Evolutionary conservation across 1,284 basidiomycete species (phyloP), one percentile per base, ranked within the genome.

Genomic region (Peniophora sp.): DNA sequence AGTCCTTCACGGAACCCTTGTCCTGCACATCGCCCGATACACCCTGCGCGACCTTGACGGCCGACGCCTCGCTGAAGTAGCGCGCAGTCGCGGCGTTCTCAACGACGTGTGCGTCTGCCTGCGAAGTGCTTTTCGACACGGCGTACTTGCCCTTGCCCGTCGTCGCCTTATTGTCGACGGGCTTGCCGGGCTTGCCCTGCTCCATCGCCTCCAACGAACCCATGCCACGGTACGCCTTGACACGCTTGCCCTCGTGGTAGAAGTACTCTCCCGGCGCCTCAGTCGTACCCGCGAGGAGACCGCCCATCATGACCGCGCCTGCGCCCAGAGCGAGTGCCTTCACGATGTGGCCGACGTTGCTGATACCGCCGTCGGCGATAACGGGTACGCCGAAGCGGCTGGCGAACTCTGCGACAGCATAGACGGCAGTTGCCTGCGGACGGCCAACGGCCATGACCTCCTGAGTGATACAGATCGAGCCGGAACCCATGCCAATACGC

Each of bases 361-460:
- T 73, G 60, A 99, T 88, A 51, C 97, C 96, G 51, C 96, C 96
- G 65, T 99, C 97, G n/a, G 97, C 96, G 57, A 98, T 91, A 60
- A 97, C 92, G 8, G 96, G 97, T 1, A 99, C 87, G 42, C 96
- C 97, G 66, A 99, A 99, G 65, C 88, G 83, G 69, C 69, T 79
- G 23, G 95, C 85, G 62, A 98, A 98, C 72, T 99, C 93, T 23
- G 95, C 83, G 12, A 99, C 96, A 44, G 92, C 86, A 67, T 91
- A 89, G 12, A 99, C 94, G 12, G 97, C 96, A 0, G 95, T 97
- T 11, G 95, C 96, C 69, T 99, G 96, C 1, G 96, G 97, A 34
- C 96, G 85, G 27, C 96, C 97, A 51, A 98, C 96, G n/a, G 97
- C 96, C 91, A 98, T 99, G 61, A 99, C 92, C 68, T 99, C 96